phyloP scores from a whole-genome alignment of 169 alveolate genomes.

The Babesia bigemina region DNA sequence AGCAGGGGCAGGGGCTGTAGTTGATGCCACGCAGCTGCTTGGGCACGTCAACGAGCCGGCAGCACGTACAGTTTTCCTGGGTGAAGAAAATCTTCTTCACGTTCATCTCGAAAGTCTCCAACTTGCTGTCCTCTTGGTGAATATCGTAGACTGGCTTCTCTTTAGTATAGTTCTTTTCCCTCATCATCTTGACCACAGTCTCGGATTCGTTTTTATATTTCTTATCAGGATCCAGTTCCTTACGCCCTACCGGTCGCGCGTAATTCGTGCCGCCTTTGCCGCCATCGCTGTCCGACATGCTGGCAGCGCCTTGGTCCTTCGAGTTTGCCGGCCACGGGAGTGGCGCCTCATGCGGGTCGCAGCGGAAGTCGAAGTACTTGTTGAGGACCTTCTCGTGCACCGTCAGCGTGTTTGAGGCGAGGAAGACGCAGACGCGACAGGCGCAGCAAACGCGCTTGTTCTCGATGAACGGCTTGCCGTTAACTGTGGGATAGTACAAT shows the following conservation, averaged over 20 bases:
- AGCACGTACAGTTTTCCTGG: conserved; percentile 53
- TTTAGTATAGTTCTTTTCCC: conserved; percentile 4
- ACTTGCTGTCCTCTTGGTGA: conserved; percentile 40
- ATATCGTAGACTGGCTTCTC: conserved; percentile 29
- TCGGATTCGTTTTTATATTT: not conserved
- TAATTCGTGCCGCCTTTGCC: not conserved
- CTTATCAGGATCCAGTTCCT: not conserved
- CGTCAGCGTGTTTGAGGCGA: conserved; percentile 32
- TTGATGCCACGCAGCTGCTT: conserved; percentile 11
- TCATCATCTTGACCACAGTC: not conserved
- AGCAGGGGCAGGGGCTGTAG: conserved; percentile 36
- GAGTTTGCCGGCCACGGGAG: not conserved
- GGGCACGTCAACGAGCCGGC: conserved; percentile 34
- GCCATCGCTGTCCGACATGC: not conserved
- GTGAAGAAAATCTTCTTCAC: conserved; percentile 66
- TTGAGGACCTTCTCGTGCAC: conserved; percentile 26
- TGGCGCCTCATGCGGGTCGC: not conserved
- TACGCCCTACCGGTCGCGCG: not conserved
- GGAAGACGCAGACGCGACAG: conserved; percentile 57
- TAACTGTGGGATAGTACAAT: conserved; percentile 41
- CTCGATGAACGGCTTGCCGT: conserved; percentile 41
- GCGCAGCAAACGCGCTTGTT: conserved; percentile 52
- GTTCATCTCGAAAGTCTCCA: conserved; percentile 60
- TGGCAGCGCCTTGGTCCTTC: not conserved
- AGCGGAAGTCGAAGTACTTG: conserved; percentile 54